Base-by-base conservation (phyloP, 1,139 yeast species). In the Kodamaea plutei region DNA sequence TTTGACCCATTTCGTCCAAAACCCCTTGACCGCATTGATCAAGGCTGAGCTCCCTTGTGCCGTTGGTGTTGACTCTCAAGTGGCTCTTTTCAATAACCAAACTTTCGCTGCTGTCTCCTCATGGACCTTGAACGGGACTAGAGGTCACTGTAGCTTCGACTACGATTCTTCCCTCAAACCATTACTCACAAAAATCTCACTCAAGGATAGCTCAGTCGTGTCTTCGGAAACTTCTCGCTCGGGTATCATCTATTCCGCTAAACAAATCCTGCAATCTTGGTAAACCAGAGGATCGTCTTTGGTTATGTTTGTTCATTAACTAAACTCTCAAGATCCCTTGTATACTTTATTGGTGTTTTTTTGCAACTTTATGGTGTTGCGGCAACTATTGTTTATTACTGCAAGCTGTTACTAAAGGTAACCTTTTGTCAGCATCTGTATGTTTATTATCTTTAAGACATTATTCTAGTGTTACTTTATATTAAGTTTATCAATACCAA, bases 141-240 rank as follows among this genome's bases (percentile, higher is more conserved):
- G 17, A 15, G 35, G 35, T 11, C 23, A 31, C 31, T 31, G 35
- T 21, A 14, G 11, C 14, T 12, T 31, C 17, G 31, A 31, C 27
- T 25, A 8, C 17, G 31, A 21, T 9, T 14, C 28, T 15, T 28
- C 30, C 10, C 19, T 29, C 6, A 11, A 8, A 20, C 23, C 29
- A 8, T 18, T 18, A 13, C 13, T 12, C 10, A 9, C 13, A 7
- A 15, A 26, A 9, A 17, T 20, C 5, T 9, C 17, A 13, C 8
- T 16, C 9, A 19, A n/a, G 20, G 24, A 6, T 13, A 15, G n/a
- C 8, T 23, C 19, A 7, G 29, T 26, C 13, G 20, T 13, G 9
- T 6, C 9, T 11, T 7, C 17, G 8, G 28, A 18, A 11, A n/a
- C 22, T 11, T 17, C 18, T 11, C 15, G 15, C 8, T 17, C 16